Evolutionary conservation across 1,139 yeast species (phyloP).

Genomic region (Scheffersomyces stambukii): DNA sequence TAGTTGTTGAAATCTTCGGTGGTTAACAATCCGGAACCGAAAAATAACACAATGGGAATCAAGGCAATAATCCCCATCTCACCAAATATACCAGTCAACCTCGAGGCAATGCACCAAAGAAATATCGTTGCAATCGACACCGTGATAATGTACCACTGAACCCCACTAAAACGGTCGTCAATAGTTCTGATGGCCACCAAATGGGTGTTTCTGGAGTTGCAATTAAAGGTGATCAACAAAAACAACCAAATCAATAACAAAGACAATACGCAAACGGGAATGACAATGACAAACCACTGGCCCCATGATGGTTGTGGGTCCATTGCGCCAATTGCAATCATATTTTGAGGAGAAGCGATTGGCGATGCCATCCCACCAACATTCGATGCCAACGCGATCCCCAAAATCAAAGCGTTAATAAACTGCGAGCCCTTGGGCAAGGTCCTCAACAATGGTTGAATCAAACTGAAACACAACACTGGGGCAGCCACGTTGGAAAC

Average conservation of each 20-base stretch:
- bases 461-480: constrained; percentile 63
- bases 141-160: constrained; percentile 61
- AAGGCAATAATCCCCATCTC: constrained; percentile 70
- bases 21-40: constrained; percentile 65
- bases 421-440: constrained; percentile 59
- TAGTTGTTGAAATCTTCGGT: constrained; percentile 67
- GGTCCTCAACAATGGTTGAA: constrained; percentile 61
- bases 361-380: constrained; percentile 83
- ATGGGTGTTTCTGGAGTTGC: constrained; percentile 36
- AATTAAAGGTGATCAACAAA: constrained; percentile 54
- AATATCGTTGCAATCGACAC: constrained; percentile 54
- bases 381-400: constrained; percentile 70
- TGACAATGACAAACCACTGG: constrained; percentile 66
- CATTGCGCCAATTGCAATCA: constrained; percentile 67
- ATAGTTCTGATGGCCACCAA: constrained; percentile 53
- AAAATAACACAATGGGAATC: constrained; percentile 60
- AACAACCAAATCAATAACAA: constrained; percentile 54
- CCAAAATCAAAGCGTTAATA: constrained; percentile 61
- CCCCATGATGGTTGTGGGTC: constrained; percentile 73
- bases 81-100: constrained; percentile 54
- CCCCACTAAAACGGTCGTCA: constrained; percentile 53
- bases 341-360: constrained; percentile 74
- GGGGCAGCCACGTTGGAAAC: constrained; percentile 79
- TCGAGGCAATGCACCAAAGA: constrained; percentile 68
- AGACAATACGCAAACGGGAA: constrained; percentile 58